Base-by-base conservation (phyloP, 2,329 filamentous ascomycete genomes). In the Cytospora piceae region DNA sequence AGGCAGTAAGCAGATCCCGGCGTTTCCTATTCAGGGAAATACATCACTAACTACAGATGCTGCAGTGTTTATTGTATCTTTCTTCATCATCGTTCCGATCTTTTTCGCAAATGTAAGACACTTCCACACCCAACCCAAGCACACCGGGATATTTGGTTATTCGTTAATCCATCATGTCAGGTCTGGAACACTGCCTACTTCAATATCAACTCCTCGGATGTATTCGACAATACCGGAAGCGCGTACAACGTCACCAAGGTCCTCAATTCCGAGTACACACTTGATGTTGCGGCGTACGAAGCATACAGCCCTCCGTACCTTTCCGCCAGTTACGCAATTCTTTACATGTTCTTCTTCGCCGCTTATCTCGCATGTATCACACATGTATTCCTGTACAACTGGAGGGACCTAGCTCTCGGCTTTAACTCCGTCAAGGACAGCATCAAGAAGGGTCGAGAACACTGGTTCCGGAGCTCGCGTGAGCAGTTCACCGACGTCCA, bases 291-390 rank as follows among this genome's bases (percentile, higher is more conserved):
- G 0, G 67, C 65, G 3, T 73, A 74, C 54, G 49, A 70, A 32
- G 61, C 63, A 2, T 75, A 75, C 58, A 71, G 68, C 3, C 71
- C 71, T 11, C 68, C 69, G 3, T 75, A 68, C 53, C 64, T 74
- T 37, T 65, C 68, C 31, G 71, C 73, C 9, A 64, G 56, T 15
- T 68, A 61, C 12, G n/a, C 39, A 3, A 49, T 67, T 8, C 46
- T 82, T n/a, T 86, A 85, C 75, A 76, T 83, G 68, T 83, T 82
- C 72, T 85, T 84, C 75, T 86, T 86, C 64, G 82, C 79, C 59
- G 80, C 84, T 34, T 85, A 85, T 69, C 78, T 83, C 0, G 81
- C 83, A 22, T 81, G 80, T 0, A 72, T 86, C 20, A 81, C 80
- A 4, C 84, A 85, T 63, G 80, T 82, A 29, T 70, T 74, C 22